Conservation (phyloP, 257 asterid genomes). For the Solanum sparsipilum region DNA sequence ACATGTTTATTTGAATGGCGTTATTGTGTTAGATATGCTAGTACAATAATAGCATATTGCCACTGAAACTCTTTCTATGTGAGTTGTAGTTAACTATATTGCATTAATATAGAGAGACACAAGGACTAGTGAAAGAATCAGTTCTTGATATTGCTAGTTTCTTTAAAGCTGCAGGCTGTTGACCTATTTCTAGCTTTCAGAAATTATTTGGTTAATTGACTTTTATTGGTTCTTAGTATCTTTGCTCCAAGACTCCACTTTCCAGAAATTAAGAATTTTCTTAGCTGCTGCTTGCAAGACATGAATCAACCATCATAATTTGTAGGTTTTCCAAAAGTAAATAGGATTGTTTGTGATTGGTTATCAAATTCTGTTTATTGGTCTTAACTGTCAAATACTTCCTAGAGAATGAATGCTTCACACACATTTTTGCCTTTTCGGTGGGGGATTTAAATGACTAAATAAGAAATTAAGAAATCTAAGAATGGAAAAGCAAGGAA, state of each 20-base stretch:
- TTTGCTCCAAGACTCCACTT: not conserved
- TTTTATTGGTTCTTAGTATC: not conserved
- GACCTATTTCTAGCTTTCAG: not conserved
- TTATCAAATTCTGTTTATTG: not conserved
- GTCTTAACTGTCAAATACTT: not conserved
- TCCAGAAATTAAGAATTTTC: not conserved
- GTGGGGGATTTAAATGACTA: not conserved
- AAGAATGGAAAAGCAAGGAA: not conserved
- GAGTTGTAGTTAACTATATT: not conserved
- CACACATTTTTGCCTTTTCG: not conserved
- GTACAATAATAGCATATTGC: not conserved
- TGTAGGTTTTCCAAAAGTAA: not conserved
- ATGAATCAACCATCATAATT: not conserved
- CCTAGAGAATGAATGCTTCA: not conserved
- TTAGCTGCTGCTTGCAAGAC: not conserved
- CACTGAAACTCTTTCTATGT: not conserved
- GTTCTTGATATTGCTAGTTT: not conserved
- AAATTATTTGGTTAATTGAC: not conserved
- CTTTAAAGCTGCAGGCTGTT: not conserved
- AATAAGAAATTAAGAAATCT: not conserved
- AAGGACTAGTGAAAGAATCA: not conserved
- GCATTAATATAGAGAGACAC: not conserved
- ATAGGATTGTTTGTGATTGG: not conserved
- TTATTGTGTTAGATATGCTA: not conserved
- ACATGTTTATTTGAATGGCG: not conserved